Conservation (phyloP, 148 eudicot genomes). For the Rhododendron simsii region DNA sequence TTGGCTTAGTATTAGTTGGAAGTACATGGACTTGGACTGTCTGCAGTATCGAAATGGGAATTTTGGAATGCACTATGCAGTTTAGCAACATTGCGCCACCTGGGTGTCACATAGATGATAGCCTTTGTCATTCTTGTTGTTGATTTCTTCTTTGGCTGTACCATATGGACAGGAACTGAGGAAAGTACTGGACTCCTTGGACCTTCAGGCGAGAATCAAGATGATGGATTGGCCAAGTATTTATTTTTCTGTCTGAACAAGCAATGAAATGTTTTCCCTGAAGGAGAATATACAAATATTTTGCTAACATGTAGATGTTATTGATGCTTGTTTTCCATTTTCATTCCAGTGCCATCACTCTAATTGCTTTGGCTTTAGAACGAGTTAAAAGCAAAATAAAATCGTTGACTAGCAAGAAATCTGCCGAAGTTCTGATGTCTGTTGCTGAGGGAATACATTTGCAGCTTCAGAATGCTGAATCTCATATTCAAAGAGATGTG, state of each 20-base stretch:
- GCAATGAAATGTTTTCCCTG: not conserved
- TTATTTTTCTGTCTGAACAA: constrained; percentile 13
- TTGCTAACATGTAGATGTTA: not conserved
- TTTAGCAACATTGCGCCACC: not conserved
- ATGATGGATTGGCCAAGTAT: constrained; percentile 63
- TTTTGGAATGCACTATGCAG: not conserved
- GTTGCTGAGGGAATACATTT: constrained; percentile 58
- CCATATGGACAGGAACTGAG: constrained; percentile 36
- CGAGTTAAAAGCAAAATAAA: constrained; percentile 65
- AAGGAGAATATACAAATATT: not conserved
- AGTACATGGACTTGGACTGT: not conserved
- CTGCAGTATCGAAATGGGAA: not conserved
- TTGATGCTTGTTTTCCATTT: constrained; percentile 21
- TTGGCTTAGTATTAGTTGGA: not conserved
- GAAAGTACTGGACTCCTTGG: constrained; percentile 25
- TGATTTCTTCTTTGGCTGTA: constrained; percentile 8
- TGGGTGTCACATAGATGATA: not conserved
- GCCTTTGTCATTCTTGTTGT: not conserved
- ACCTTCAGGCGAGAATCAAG: constrained; percentile 38
- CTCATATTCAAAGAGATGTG: constrained; percentile 73
- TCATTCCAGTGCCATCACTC: constrained; percentile 53
- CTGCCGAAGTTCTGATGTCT: constrained; percentile 66
- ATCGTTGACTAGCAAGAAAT: constrained; percentile 52
- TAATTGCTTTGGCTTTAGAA: constrained; percentile 59
- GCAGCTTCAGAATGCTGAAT: constrained; percentile 63